phyloP scores from a whole-genome alignment of 2,329 filamentous ascomycete genomes.

The Pseudogymnoascus sp. region DNA sequence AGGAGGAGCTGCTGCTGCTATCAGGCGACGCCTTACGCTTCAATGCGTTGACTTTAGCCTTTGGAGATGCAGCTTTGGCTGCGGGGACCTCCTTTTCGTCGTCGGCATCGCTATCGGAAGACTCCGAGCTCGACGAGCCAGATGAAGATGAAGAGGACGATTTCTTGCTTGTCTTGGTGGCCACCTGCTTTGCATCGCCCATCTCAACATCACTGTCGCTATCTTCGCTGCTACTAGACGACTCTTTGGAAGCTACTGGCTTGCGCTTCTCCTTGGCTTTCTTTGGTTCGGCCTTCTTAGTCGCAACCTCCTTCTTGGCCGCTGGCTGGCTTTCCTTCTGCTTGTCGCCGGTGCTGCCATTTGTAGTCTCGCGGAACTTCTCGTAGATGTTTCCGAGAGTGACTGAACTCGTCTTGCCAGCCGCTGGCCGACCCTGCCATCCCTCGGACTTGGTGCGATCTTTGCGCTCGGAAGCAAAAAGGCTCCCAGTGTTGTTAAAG shows the following conservation, averaged over 20 bases:
- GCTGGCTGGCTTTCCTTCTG: not conserved
- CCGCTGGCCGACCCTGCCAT: conserved; percentile 30
- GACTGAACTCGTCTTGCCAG: conserved; percentile 19
- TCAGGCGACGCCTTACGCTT: conserved; percentile 48
- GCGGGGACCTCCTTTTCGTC: conserved; percentile 37
- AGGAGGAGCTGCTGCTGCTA: conserved; percentile 33
- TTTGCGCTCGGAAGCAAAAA: conserved; percentile 57
- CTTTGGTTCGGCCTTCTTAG: conserved; percentile 25
- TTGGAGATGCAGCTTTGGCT: conserved; percentile 22
- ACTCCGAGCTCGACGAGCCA: conserved; percentile 33
- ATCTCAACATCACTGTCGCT: conserved; percentile 33
- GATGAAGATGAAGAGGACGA: conserved; percentile 32
- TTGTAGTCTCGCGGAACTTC: conserved; percentile 32
- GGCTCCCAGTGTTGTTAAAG: conserved; percentile 53
- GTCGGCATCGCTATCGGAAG: conserved; percentile 44
- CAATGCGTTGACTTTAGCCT: conserved; percentile 35
- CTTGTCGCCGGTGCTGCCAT: conserved; percentile 10
- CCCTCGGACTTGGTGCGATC: conserved; percentile 34
- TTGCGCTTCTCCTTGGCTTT: conserved; percentile 22
- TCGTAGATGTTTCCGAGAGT: conserved; percentile 32
- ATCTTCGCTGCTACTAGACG: conserved; percentile 31
- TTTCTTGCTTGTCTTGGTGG: conserved; percentile 28
- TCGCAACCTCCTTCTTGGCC: conserved; percentile 19
- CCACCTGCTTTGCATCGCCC: conserved; percentile 26
- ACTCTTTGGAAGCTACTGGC: conserved; percentile 17